These are phyloP conservation scores for Grifola frondosa DNA, from an alignment of 1,284 basidiomycete genomes.

Conservation along the genomic window DNA sequence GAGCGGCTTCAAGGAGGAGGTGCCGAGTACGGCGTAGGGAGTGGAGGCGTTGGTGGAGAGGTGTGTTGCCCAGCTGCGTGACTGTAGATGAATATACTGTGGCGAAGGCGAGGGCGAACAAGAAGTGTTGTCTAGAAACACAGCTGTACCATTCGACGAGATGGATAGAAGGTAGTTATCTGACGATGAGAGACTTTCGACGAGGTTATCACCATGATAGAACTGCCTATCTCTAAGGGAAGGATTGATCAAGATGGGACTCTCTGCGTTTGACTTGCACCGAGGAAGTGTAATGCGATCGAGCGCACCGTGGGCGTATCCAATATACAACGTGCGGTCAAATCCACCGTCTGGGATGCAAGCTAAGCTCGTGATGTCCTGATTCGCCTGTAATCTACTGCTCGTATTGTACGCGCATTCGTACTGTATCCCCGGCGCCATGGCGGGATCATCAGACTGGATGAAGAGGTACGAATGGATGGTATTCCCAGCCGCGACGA, in stretches of 20 bases:
- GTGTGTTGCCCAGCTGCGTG: constrained; percentile 60
- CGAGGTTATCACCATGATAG: constrained; percentile 42
- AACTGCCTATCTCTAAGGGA: constrained; percentile 26
- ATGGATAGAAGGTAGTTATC: constrained; percentile 50
- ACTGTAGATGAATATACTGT: constrained; percentile 42
- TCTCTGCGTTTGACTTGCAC: constrained; percentile 20
- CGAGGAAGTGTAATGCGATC: constrained; percentile 45
- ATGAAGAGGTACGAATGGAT: constrained; percentile 61
- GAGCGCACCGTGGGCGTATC: constrained; percentile 59
- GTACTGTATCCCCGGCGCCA: constrained; percentile 44
- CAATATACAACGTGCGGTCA: constrained; percentile 54
- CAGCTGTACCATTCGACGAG: constrained; percentile 52
- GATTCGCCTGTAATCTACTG: constrained; percentile 34
- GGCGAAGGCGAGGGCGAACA: constrained; percentile 25
- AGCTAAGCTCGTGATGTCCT: constrained; percentile 53
- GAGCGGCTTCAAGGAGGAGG: constrained; percentile 57
- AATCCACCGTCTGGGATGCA: constrained; percentile 48
- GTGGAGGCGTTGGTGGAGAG: constrained; percentile 49
- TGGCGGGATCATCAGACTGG: constrained; percentile 23
- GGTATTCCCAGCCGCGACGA: constrained; percentile 62
- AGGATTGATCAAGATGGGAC: constrained; percentile 17
- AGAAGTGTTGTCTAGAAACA: constrained; percentile 37
- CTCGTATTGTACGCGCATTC: constrained; percentile 51
- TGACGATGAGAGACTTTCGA: constrained; percentile 55
- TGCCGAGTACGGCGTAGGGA: constrained; percentile 68